Percentiles rank a stretch among this genome's conserved stretches.
Evolutionary conservation across 352 stramenopile species (phyloP).

Genomic region (Globisporangium radiosum): DNA sequence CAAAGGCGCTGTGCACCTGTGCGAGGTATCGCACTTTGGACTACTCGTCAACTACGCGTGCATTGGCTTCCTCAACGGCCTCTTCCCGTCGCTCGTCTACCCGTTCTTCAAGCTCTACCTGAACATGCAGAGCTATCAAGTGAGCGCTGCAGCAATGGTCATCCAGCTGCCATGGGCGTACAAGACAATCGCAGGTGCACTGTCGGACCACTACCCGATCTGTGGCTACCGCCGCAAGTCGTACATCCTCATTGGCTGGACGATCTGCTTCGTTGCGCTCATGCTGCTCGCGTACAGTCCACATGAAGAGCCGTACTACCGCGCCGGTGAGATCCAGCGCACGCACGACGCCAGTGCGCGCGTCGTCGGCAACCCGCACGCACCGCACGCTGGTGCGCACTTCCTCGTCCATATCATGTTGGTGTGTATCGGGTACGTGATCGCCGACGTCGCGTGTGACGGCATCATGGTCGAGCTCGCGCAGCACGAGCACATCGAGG

Average conservation of each 20-base stretch:
- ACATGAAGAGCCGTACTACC: conserved; percentile 45
- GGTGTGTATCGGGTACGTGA: conserved; percentile 56
- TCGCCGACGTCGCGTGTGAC: conserved; percentile 60
- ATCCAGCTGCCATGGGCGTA: conserved; percentile 68
- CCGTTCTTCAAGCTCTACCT: conserved; percentile 78
- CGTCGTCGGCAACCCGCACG: conserved; percentile 39
- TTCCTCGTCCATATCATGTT: conserved; percentile 60
- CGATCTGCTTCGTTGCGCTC: conserved; percentile 35
- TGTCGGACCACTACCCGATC: too few relatives aligned
- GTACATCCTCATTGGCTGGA: too few relatives aligned
- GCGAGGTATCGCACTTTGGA: conserved; percentile 33
- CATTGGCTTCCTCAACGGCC: conserved; percentile 66
- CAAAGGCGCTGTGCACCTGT: too few relatives aligned
- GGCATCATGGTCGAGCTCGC: conserved; percentile 66
- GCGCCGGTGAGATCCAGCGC: conserved; percentile 45
- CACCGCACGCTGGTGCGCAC: conserved; percentile 29
- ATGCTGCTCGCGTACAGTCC: conserved; percentile 49
- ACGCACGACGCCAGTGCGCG: conserved; percentile 31
- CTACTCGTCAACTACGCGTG: conserved; percentile 66
- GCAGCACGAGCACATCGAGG: conserved; percentile 58
- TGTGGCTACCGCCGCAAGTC: too few relatives aligned
- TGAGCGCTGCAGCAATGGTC: conserved; percentile 40
- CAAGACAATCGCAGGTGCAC: conserved; percentile 69
- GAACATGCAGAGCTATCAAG: conserved; percentile 70
- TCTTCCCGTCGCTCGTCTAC: too few relatives aligned